These are phyloP conservation scores for Barnettozyma botsteinii DNA, from an alignment of 805 yeast genomes.

Conservation along the genomic window DNA sequence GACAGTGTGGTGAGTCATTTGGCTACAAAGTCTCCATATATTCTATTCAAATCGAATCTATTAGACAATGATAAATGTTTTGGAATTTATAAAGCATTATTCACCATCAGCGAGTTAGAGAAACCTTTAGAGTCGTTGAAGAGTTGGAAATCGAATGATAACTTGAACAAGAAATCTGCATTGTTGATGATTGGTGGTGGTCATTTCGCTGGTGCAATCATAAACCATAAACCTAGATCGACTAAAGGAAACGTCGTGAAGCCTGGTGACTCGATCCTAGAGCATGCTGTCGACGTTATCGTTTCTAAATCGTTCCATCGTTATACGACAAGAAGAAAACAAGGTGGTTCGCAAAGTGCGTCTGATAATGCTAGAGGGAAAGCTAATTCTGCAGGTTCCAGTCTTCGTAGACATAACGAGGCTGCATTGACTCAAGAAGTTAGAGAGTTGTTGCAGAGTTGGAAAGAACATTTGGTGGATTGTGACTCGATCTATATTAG, in stretches of 20 bases:
- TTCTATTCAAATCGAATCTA: conserved; percentile 47
- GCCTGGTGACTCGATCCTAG: conserved; percentile 42
- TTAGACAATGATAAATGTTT: conserved; percentile 44
- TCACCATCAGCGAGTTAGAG: conserved; percentile 37
- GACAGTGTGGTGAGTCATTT: conserved; percentile 42
- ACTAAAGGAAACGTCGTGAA: conserved; percentile 51
- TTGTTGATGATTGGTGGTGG: conserved; percentile 96
- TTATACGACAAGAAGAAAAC: conserved; percentile 93
- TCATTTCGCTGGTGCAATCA: conserved; percentile 93
- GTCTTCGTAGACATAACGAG: conserved; percentile 84
- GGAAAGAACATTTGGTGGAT: conserved; percentile 55
- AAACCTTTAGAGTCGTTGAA: conserved; percentile 48
- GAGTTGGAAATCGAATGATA: conserved; percentile 27
- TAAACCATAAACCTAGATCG: conserved; percentile 60
- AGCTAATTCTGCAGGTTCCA: conserved; percentile 94
- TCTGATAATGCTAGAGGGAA: conserved; percentile 90
- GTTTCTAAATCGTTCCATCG: conserved; percentile 87
- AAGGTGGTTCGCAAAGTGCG: conserved; percentile 95
- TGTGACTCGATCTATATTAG: conserved; percentile 73
- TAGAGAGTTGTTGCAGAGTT: conserved; percentile 54
- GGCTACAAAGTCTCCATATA: conserved; percentile 65
- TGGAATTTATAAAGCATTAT: conserved; percentile 63
- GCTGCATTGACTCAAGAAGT: conserved; percentile 75
- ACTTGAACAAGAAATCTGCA: conserved; percentile 48
- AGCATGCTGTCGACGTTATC: conserved; percentile 59